These are phyloP conservation scores for Hymenoscyphus linearis DNA, from an alignment of 2,329 filamentous ascomycete species.

Conservation along the genomic window DNA sequence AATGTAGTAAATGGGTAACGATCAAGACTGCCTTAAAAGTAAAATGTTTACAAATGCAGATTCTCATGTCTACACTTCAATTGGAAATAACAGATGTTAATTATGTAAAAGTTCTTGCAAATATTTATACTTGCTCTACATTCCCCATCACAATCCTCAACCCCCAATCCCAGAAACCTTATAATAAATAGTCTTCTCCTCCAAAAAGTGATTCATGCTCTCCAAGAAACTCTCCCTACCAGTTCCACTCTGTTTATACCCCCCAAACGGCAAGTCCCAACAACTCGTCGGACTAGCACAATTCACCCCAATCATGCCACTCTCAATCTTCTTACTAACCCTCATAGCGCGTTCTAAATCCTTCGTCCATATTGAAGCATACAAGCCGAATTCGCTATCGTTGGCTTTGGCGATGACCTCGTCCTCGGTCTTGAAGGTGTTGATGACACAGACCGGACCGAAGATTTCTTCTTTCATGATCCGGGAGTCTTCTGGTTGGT, in stretches of 20 bases:
- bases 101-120: too few relatives aligned
- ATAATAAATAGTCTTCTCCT: conserved; percentile 14
- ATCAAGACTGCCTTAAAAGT: too few relatives aligned
- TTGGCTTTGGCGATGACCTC: conserved; percentile 57
- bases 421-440: conserved; percentile 47
- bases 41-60: too few relatives aligned
- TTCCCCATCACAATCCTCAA: not conserved
- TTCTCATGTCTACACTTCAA: too few relatives aligned
- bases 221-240: conserved; percentile 67
- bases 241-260: conserved; percentile 69
- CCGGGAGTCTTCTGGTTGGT: conserved; percentile 17
- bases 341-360: conserved; percentile 47
- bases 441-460: conserved; percentile 53
- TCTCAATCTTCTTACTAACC: conserved; percentile 55
- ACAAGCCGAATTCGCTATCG: conserved; percentile 59
- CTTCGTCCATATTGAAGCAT: conserved; percentile 52
- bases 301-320: conserved; percentile 36
- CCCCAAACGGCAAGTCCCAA: conserved; percentile 48
- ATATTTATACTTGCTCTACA: too few relatives aligned
- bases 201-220: conserved; percentile 12
- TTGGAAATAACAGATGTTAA: too few relatives aligned
- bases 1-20: too few relatives aligned
- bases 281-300: conserved; percentile 31
- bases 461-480: conserved; percentile 51
- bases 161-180: conserved; percentile 10